Base-by-base conservation (phyloP, 169 alveolate genomes). In the Eimeria necatrix region DNA sequence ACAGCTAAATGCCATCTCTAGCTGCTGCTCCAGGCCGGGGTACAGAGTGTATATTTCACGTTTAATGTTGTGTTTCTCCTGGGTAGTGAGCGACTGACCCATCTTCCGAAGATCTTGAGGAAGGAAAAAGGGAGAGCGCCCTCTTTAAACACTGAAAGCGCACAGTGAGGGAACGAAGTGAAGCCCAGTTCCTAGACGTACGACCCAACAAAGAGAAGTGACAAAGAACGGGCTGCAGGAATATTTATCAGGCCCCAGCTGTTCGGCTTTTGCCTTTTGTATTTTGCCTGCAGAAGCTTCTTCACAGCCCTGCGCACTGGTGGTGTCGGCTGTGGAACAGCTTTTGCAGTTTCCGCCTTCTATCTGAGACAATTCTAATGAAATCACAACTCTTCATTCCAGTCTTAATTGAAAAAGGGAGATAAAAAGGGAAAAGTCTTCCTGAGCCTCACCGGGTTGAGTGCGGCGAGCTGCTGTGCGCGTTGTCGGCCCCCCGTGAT, bases 21-120 rank as follows among this genome's bases (percentile, higher is more conserved):
- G 91, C 84, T 97, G 98, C 81, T 97, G 97, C 95, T 97, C 98
- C 51, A 97, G 96, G 76, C 98, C 98, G 51, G 98, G 98, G 87
- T 96, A 96, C 60, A 83, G 91, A 88, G 91, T 90, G 93, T 94
- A 94, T 22, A 94, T 86, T 71, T 94, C 93, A 83, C 94, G 93
- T 80, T 87, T 88, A 93, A 84, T 84, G 74, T 80, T 88, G 78
- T 78, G 86, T 87, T 76, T 56, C 95, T 94, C 96, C 85, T 94
- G 93, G 49, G 85, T 74, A n/a, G 96, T 73, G 12, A 94, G 93
- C 6, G 85, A 70, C 49, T 87, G 95, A n/a, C 96, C 96, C 96
- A 94, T 94, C 49, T 48, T 93, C 88, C 48, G 26, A 51, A 46
- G 26, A 24, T 20, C 26, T 20, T 26, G 12, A 60, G 32, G 16